These are phyloP conservation scores for Colletotrichum sp. DNA, from an alignment of 2,329 filamentous ascomycete species.

Conservation along the genomic window DNA sequence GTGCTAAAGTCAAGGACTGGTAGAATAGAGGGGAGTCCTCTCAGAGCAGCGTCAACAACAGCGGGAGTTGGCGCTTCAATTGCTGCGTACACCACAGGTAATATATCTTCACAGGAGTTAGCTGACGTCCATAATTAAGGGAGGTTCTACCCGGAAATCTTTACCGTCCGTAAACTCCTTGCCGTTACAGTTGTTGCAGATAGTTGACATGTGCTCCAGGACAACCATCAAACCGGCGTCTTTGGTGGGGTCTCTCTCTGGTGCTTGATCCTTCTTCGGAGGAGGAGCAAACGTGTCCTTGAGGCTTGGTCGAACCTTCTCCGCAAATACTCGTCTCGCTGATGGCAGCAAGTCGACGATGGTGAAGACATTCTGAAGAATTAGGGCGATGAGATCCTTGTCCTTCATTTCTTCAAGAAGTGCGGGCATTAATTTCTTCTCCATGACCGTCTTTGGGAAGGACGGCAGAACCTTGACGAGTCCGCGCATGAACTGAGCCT, in stretches of 20 bases:
- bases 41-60: slow-evolving; percentile 84
- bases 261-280: slow-evolving; percentile 64
- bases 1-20: slow-evolving; percentile 94
- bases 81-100: slow-evolving; percentile 83
- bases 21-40: slow-evolving; percentile 79
- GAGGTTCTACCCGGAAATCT: slow-evolving; percentile 28
- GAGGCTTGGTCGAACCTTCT: slow-evolving; percentile 83
- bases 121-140: background rate
- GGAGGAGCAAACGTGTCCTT: slow-evolving; percentile 80
- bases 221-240: slow-evolving; percentile 93
- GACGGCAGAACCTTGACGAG: slow-evolving; percentile 86
- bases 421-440: slow-evolving; percentile 90
- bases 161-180: slow-evolving; percentile 93
- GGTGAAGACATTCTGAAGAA: slow-evolving; percentile 91
- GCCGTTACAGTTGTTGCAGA: slow-evolving; percentile 82
- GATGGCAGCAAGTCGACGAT: slow-evolving; percentile 81
- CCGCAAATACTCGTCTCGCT: slow-evolving; percentile 79
- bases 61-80: slow-evolving; percentile 90
- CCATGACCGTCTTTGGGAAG: slow-evolving; percentile 91
- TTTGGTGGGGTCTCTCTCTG: slow-evolving; percentile 72
- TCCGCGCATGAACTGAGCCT: slow-evolving; percentile 88
- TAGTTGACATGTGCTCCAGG: slow-evolving; percentile 78
- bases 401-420: slow-evolving; percentile 95
- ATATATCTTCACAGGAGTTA: slow-evolving; percentile 65
- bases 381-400: slow-evolving; percentile 80